Evolutionary conservation across 495 filamentous ascomycete genomes (phyloP), one percentile per base, ranked within the genome.

Genomic region (Aspergillus heteromorphus): DNA sequence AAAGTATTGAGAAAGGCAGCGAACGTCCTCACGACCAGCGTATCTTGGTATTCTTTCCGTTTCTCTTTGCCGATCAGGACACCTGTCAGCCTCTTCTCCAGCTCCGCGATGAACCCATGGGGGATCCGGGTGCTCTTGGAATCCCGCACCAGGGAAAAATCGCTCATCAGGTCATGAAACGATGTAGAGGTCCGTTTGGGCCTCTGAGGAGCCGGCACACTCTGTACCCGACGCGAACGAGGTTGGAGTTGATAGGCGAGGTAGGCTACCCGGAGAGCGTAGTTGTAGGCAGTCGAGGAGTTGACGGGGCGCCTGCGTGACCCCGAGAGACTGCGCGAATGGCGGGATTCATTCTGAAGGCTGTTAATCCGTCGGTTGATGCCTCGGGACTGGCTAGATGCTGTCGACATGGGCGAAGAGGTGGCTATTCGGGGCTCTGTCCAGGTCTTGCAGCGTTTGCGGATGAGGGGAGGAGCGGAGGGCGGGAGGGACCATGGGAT

Each of bases 231-330:
- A 68, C 91, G 91, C 58, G 87, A 80, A 60, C 91, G 87, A 57
- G 95, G 93, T 62, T 95, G 88, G 48, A 99, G 84, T 23, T 97
- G 85, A 70, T 99, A 92, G 73, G 89, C 76, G 27, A 99, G 87
- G 70, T 91, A 97, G 60, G 95, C 91, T 61, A 89, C 85, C 48
- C 95, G 87, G 48, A 99, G 84, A 57, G 91, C 90, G 67, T 86
- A 95, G 36, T 83, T 86, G 74, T 91, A 95, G 68, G 89, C 91
- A 72, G 96, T 89, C 58, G 89, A 77, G 55, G 77, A 70, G 58
- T 70, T 79, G 47, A 86, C 68, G 23, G 72, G 68, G 23, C 75
- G 76, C 53, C 77, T 76, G 17, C 72, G 71, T 40, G 73, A 70
- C 58, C 68, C 63, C 43, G 83, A 85, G 51, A 69, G 71, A 56